Evolutionary conservation across 805 yeast species (phyloP).

Genomic region (Starmerella stellata): DNA sequence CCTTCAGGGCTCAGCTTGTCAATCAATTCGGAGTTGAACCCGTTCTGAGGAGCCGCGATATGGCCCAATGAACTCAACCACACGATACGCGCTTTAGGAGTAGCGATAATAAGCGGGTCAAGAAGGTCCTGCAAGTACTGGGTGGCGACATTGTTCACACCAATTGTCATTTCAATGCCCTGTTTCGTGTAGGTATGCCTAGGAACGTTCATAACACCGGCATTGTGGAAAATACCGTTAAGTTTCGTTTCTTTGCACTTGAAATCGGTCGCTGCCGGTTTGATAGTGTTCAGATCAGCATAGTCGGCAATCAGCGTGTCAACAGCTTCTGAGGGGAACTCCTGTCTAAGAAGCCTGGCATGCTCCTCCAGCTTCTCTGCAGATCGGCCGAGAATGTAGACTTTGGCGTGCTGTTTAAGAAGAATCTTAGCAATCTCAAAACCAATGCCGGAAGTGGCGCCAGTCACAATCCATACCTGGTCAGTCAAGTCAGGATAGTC

Average conservation of each 20-base stretch:
- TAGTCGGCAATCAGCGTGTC: slow-evolving; percentile 15
- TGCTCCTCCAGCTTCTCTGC: slow-evolving; percentile 22
- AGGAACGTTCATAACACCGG: slow-evolving; percentile 21
- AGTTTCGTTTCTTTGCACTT: slow-evolving; percentile 5
- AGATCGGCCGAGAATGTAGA: slow-evolving; percentile 26
- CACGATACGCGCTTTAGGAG: slow-evolving; percentile 28
- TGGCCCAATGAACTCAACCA: slow-evolving; percentile 31
- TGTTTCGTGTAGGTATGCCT: slow-evolving; percentile 25
- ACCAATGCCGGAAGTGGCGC: slow-evolving; percentile 17
- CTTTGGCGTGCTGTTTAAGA: slow-evolving; percentile 19
- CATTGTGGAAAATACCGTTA: slow-evolving; percentile 18
- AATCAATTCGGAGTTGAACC: slow-evolving; percentile 25
- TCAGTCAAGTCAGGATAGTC: slow-evolving; percentile 23
- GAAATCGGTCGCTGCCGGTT: slow-evolving; percentile 14
- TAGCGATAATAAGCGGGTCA: slow-evolving; percentile 24
- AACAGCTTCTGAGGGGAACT: slow-evolving; percentile 14
- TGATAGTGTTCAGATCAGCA: slow-evolving; percentile 16
- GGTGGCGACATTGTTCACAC: slow-evolving; percentile 32
- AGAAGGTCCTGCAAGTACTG: slow-evolving; percentile 27
- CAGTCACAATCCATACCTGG: slow-evolving; percentile 20
- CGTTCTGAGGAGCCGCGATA: slow-evolving; percentile 19
- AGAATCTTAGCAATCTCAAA: slow-evolving; percentile 8
- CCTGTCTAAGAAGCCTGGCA: slow-evolving; percentile 19
- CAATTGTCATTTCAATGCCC: slow-evolving; percentile 32
- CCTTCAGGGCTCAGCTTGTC: slow-evolving; percentile 8